A percentile compares a stretch with the other conserved stretches of the same genome.
Evolutionary conservation across 106 monocot genomes (phyloP).

Genomic region (Amphibolis antarctica): DNA sequence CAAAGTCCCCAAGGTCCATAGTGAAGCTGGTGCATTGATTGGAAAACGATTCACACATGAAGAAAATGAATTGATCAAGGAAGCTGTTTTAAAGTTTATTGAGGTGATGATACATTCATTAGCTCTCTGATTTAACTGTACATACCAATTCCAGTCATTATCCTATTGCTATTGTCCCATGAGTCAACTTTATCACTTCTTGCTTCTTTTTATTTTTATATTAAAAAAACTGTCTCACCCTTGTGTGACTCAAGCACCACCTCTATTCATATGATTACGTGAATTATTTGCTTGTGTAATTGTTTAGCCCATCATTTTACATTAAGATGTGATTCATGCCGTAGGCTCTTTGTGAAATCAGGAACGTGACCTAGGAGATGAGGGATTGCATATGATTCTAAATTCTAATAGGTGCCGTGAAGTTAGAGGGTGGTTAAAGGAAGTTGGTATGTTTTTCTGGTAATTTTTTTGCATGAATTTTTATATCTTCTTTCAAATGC

Average conservation of each 20-base stretch:
- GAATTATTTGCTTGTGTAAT: neutral
- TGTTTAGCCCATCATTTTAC: neutral
- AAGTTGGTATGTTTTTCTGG: slow-evolving; percentile 20
- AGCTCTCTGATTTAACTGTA: too few relatives aligned
- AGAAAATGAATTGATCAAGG: slow-evolving; percentile 9
- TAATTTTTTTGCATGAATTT: neutral
- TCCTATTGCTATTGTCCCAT: too few relatives aligned
- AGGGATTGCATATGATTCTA: slow-evolving; percentile 31
- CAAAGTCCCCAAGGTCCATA: neutral
- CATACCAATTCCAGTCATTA: too few relatives aligned
- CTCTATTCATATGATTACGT: neutral
- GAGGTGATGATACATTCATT: neutral
- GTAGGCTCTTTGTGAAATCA: slow-evolving; percentile 17
- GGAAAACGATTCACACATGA: slow-evolving; percentile 3
- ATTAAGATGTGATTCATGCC: neutral
- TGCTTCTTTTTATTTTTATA: too few relatives aligned
- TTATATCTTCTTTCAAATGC: neutral
- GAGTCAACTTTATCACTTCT: too few relatives aligned
- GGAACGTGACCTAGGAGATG: slow-evolving; percentile 31
- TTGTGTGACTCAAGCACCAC: too few relatives aligned
- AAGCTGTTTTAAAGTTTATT: neutral
- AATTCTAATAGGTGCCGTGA: slow-evolving; percentile 9
- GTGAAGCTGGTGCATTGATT: neutral
- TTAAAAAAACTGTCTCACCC: too few relatives aligned
- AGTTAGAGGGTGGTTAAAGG: slow-evolving; percentile 32